Evolutionary conservation across 139 green algal species (phyloP), one percentile per base, ranked within the genome.

Genomic region (Chlamydomonas urium): DNA sequence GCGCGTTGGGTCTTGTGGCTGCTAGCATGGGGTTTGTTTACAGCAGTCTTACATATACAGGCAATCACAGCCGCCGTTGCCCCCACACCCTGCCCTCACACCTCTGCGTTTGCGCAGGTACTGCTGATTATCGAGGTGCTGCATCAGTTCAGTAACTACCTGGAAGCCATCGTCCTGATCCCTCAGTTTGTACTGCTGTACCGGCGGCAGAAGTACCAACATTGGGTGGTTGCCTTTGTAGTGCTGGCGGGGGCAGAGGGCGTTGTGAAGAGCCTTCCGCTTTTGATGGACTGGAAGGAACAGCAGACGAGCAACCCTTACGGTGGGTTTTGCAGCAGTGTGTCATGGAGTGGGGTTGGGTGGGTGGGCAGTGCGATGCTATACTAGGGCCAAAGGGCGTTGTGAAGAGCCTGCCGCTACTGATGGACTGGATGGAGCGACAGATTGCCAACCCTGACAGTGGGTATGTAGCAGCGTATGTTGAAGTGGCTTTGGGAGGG

Each of bases 141-240:
- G 38, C 75, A 80, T 45, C 48, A 56, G 17, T 80, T 75, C 74
- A 69, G 45, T 31, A 21, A n/a, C 2, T 79, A 79, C 42, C 42
- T 79, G 56, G 74, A 79, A 34, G 66, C 69, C 1, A 21, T 79
- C 17, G 74, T 45, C 21, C 56, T 79, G 2, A 48, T 79, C 38
- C 74, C 74, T 3, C 74, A 80, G 60, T 73, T 80, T 31, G 67
- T 80, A 17, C 74, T 80, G 0, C 32, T 80, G 35, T 80, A 72
- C 59, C 66, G 68, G 47, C 67, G 74, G 4, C 47, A 80, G 53
- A 31, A 62, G 60, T 80, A 80, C 35, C 67, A 75, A 35, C 47
- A 38, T 4, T 80, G 74, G 74, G 68, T 80, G 23, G 36, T 80
- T 24, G 47, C 59, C 21, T 68, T 75, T 34, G 72, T 59, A 8